Base-by-base conservation (phyloP, 2,329 filamentous ascomycete genomes). In the Chalaropsis thielavioides region DNA sequence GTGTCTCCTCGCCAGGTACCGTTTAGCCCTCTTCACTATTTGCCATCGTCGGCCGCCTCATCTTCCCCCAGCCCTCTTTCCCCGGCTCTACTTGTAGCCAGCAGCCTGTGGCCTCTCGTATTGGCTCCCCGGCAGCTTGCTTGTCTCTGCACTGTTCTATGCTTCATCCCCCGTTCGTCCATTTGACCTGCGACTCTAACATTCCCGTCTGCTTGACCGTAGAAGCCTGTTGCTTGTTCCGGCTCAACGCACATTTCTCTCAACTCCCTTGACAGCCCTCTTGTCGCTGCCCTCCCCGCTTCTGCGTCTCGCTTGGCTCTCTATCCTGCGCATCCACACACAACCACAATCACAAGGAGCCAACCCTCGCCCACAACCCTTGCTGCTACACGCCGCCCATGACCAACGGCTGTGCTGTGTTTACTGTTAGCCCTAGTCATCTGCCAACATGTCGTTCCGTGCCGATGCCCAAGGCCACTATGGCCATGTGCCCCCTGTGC, bases 401-500 rank as follows among this genome's bases (percentile, higher is more conserved):
- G 24, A 31, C 24, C 31, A 31, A 31, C 2, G 31, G 31, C 31
- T 31, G 31, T 31, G 31, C 31, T 31, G 31, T 17, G 13, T 5
- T 27, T 17, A 43, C 27, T 61, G 38, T 24, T 27, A 3, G 17
- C n/a, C 31, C 59, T 27, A 27, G 22, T 11, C n/a, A 49, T 63
- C 63, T 15, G 31, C 46, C 31, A 31, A 31, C 70, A 87, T 87
- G 84, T 86, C 84, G 65, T 87, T 86, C 72, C 78, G 81, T 71
- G 81, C 81, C 71, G 81, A 85, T 70, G 79, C 81, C 70, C 81
- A 83, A 72, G 80, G 82, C 73, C 81, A 83, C 58, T 87, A 86
- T 70, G 84, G 84, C 75, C 82, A 86, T 74, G 76, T 87, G 61
- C 84, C 84, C 68, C 84, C 84, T 17, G 83, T 84, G 38, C 83